Conservation (phyloP, 2,329 filamentous ascomycete species). For the Pseudocercospora cruenta region DNA sequence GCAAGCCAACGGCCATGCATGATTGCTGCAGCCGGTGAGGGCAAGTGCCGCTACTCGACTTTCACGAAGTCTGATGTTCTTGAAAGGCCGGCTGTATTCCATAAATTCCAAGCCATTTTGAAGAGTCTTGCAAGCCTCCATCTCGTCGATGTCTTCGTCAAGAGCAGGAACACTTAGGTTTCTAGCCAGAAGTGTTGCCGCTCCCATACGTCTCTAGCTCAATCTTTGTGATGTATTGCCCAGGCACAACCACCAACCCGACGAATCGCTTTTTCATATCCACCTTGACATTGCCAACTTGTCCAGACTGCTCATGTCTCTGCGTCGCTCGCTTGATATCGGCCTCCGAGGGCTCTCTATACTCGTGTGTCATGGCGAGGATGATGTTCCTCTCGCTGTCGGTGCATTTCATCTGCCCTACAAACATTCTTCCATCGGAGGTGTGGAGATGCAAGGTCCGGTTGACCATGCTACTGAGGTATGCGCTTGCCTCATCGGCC, state of each 20-base stretch:
- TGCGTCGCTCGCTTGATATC: slow-evolving; percentile 45
- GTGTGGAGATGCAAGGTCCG: slow-evolving; percentile 79
- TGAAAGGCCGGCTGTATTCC: not conserved
- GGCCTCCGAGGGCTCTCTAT: slow-evolving; percentile 67
- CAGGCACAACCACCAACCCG: slow-evolving; percentile 86
- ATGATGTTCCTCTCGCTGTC: slow-evolving; percentile 86
- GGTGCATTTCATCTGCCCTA: slow-evolving; percentile 91
- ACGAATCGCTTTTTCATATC: slow-evolving; percentile 85
- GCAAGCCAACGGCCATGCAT: not conserved
- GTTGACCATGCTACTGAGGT: slow-evolving; percentile 41
- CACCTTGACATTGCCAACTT: slow-evolving; percentile 54
- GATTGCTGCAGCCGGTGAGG: not conserved
- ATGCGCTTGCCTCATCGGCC: slow-evolving; percentile 30
- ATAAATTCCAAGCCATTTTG: no score
- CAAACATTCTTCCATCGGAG: slow-evolving; percentile 83
- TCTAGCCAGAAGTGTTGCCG: slow-evolving; percentile 7
- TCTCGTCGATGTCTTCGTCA: not conserved
- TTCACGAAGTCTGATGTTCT: not conserved
- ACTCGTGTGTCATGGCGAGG: slow-evolving; percentile 83
- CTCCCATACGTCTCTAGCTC: slow-evolving; percentile 71
- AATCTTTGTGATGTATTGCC: slow-evolving; percentile 81
- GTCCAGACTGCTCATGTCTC: slow-evolving; percentile 37
- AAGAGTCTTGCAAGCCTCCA: not conserved
- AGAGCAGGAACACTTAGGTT: not conserved
- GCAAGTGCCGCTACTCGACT: not conserved